Percentiles rank a stretch among this genome's conserved stretches.
phyloP scores from a whole-genome alignment of 352 stramenopile species.

The Phytophthora capsici region DNA sequence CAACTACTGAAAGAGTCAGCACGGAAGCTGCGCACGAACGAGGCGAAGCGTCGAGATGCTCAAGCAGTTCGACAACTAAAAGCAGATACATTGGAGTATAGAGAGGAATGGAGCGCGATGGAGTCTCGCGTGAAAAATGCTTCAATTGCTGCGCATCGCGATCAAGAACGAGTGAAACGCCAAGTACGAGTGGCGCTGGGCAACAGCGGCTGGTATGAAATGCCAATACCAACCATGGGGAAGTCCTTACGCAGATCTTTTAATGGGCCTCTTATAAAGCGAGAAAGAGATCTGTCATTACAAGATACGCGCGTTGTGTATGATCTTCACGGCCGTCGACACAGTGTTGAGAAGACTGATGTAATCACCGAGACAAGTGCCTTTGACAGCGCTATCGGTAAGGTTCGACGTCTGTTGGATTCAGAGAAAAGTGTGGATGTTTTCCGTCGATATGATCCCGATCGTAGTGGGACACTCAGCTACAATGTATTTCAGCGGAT shows the following conservation, averaged over 20 bases:
- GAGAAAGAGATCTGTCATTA: slow-evolving; percentile 43
- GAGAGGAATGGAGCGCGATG: slow-evolving; percentile 44
- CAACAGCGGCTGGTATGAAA: slow-evolving; percentile 12
- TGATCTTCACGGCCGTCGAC: slow-evolving; percentile 67
- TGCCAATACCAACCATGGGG: not conserved
- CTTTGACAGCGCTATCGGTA: slow-evolving; percentile 59
- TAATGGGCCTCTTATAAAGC: slow-evolving; percentile 48
- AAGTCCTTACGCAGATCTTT: slow-evolving; percentile 32
- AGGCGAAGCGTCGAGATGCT: slow-evolving; percentile 49
- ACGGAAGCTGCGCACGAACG: slow-evolving; percentile 15
- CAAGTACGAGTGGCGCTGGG: slow-evolving; percentile 41
- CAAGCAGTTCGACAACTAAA: slow-evolving; percentile 55
- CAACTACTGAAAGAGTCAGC: slow-evolving; percentile 41
- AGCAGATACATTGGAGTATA: slow-evolving; percentile 64
- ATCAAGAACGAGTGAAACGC: slow-evolving; percentile 52
- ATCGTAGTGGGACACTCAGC: slow-evolving; percentile 56
- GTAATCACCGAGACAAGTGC: slow-evolving; percentile 35
- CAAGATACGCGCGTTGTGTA: slow-evolving; percentile 42
- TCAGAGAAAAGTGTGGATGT: slow-evolving; percentile 30
- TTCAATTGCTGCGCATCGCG: slow-evolving; percentile 44
- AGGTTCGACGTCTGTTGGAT: slow-evolving; percentile 52
- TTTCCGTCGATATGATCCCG: slow-evolving; percentile 58
- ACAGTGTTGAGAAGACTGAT: slow-evolving; percentile 32
- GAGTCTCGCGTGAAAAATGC: slow-evolving; percentile 52
- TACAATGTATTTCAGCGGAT: slow-evolving; percentile 51